A percentile compares a stretch with the other conserved stretches of the same genome.
Evolutionary conservation across 2,329 filamentous ascomycete genomes (phyloP).

Genomic region (Colletotrichum chlorophyti): DNA sequence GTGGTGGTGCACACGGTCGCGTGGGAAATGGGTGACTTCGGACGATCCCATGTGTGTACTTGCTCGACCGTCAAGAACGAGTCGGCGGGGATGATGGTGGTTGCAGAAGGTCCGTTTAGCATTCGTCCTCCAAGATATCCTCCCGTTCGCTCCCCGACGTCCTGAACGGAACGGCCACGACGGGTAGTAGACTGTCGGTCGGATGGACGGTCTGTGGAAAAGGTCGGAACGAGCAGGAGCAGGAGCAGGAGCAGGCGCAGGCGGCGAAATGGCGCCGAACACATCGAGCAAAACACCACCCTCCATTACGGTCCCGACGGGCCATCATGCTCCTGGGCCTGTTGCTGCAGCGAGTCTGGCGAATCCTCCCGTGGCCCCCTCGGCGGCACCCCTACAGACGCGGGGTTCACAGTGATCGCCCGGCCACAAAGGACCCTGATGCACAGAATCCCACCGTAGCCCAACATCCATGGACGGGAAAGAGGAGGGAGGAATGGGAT

Average conservation of each 20-base stretch:
- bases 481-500: background rate
- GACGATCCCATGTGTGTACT: conserved; percentile 15
- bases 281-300: conserved; percentile 25
- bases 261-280: conserved; percentile 27
- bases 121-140: too few relatives aligned
- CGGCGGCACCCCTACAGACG: background rate
- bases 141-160: too few relatives aligned
- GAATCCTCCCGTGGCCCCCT: conserved; percentile 9
- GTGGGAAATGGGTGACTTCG: conserved; percentile 8
- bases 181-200: background rate
- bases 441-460: conserved; percentile 12
- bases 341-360: conserved; percentile 2
- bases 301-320: conserved; percentile 20
- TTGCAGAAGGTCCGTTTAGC: too few relatives aligned
- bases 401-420: conserved; percentile 22
- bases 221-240: too few relatives aligned
- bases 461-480: background rate
- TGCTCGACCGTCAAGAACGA: conserved; percentile 5
- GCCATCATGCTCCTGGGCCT: conserved; percentile 15
- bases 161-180: too few relatives aligned
- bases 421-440: conserved; percentile 26
- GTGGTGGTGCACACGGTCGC: conserved; percentile 8
- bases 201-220: background rate
- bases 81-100: too few relatives aligned
- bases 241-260: background rate